Evolutionary conservation across 768 basidiomycete genomes (phyloP).

Genomic region (Gymnopilus dilepis): DNA sequence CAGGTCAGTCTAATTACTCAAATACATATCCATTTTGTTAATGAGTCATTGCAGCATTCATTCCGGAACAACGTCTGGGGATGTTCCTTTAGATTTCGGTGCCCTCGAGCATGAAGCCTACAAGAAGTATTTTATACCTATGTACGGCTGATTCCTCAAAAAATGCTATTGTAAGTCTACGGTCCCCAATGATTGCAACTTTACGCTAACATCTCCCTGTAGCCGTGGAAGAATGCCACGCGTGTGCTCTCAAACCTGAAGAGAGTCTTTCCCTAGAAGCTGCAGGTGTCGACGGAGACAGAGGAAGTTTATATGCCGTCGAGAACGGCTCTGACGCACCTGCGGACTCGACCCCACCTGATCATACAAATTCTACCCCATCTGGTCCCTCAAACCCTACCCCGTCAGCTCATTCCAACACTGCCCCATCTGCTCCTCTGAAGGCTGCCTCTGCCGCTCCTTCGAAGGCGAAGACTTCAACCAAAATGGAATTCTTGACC

Average conservation of each 20-base stretch:
- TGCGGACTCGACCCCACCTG: no score
- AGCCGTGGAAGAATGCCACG: conserved; percentile 11
- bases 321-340: no score
- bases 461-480: no score
- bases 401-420: no score
- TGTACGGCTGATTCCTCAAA: conserved; percentile 9
- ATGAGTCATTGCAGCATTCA: conserved; percentile 12
- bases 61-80: conserved; percentile 7
- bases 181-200: neutral
- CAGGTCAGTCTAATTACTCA: neutral
- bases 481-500: no score
- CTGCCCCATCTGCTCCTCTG: no score
- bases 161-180: conserved; percentile 17
- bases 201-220: neutral
- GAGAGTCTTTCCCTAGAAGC: no score
- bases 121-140: neutral
- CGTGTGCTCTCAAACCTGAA: neutral
- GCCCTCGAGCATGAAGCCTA: neutral
- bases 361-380: no score
- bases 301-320: no score
- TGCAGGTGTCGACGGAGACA: no score
- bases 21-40: neutral
- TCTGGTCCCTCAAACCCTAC: no score
- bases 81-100: conserved; percentile 16
- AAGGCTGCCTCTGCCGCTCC: no score